Conservation (phyloP, 2,329 filamentous ascomycete genomes). For the Colletotrichum paranaense region DNA sequence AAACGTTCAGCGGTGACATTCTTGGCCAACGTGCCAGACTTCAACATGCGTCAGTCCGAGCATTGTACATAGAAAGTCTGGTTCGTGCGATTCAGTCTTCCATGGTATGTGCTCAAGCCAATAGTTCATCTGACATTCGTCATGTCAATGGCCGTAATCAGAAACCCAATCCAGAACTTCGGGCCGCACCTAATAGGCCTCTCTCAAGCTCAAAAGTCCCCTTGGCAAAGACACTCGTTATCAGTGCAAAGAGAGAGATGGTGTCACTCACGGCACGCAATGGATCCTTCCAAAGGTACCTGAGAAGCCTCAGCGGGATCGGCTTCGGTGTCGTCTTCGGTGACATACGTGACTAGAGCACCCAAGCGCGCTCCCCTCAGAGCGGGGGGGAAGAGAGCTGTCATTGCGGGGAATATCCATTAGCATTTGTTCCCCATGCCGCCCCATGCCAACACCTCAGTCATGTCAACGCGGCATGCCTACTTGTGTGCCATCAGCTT, state of each 20-base stretch:
- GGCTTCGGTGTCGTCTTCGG: background rate
- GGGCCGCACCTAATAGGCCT: background rate
- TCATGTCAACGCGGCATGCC: too few species aligned
- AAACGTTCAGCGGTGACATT: background rate
- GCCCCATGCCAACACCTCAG: background rate
- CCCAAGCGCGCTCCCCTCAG: background rate
- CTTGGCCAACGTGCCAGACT: background rate
- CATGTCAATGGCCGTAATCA: too few species aligned
- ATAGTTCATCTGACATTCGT: background rate
- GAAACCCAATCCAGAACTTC: background rate
- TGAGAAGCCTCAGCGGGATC: background rate
- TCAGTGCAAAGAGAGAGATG: background rate
- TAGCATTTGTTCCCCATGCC: background rate
- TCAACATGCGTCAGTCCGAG: background rate
- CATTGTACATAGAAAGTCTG: background rate
- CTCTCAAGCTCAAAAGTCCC: background rate
- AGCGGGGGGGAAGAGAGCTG: background rate
- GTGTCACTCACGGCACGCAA: background rate
- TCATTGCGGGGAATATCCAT: background rate
- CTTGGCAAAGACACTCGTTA: background rate
- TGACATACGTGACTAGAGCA: background rate
- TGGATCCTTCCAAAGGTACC: background rate
- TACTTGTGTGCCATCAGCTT: conserved; percentile 14
- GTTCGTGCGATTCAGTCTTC: background rate
- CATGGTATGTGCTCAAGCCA: background rate